Percentiles rank a stretch among this genome's conserved stretches.
These are phyloP conservation scores for Cenchrus purpureus DNA, from an alignment of 176 grass and related monocot species.

Conservation along the genomic window DNA sequence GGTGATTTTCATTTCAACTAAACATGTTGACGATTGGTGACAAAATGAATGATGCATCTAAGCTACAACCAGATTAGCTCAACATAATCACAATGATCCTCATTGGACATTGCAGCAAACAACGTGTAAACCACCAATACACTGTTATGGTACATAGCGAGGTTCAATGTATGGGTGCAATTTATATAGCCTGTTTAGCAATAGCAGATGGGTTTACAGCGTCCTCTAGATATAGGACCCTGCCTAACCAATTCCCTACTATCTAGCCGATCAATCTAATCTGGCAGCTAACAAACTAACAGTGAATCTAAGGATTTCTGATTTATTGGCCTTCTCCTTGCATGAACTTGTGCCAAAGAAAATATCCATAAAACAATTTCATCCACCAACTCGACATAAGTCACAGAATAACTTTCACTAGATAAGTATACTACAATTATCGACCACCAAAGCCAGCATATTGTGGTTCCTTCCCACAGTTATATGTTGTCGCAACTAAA, in stretches of 20 bases:
- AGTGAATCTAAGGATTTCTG: too few species aligned
- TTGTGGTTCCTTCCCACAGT: not conserved
- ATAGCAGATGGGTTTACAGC: too few species aligned
- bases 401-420: not conserved
- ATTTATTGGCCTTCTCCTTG: too few species aligned
- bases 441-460: conserved; percentile 6
- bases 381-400: not conserved
- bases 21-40: not conserved
- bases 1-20: not conserved
- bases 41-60: not conserved
- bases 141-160: not conserved
- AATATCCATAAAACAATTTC: not conserved
- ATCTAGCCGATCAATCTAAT: too few species aligned
- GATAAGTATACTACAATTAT: not conserved
- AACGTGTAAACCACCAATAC: not conserved
- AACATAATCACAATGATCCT: not conserved
- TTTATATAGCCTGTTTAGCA: too few species aligned
- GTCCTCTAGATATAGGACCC: too few species aligned
- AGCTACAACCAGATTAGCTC: not conserved
- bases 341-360: too few species aligned
- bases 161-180: conserved; percentile 6
- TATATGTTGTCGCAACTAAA: not conserved
- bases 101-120: conserved; percentile 17
- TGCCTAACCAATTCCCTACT: too few species aligned
- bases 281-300: too few species aligned